phyloP scores from a whole-genome alignment of 192 early-diverging fungal species.

The Coemansia sp. region DNA sequence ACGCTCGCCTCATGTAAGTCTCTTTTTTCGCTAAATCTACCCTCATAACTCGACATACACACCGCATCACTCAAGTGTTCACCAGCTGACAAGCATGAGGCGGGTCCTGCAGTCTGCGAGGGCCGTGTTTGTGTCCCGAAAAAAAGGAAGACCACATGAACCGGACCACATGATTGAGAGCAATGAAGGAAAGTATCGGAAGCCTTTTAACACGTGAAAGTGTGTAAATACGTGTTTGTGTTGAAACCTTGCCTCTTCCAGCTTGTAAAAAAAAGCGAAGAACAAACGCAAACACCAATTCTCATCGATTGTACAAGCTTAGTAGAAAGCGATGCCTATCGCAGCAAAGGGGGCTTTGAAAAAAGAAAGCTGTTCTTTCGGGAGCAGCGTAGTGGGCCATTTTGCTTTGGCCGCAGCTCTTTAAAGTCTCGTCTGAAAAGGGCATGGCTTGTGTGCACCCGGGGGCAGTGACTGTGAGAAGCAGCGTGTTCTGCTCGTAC shows the following conservation, averaged over 20 bases:
- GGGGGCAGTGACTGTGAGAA: neutral
- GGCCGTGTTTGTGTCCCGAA: neutral
- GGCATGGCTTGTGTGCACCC: neutral
- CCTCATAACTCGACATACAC: neutral
- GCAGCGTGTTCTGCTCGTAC: neutral
- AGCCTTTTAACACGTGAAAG: neutral
- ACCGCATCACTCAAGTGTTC: neutral
- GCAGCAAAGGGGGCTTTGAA: neutral
- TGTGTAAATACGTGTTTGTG: neutral
- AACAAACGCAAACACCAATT: neutral
- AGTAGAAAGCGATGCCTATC: neutral
- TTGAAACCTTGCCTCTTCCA: neutral
- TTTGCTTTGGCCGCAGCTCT: neutral
- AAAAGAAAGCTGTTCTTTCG: neutral
- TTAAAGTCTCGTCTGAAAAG: neutral
- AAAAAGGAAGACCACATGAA: neutral
- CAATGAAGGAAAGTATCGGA: neutral
- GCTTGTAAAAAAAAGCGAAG: neutral
- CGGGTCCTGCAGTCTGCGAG: neutral
- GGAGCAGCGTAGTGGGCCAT: neutral
- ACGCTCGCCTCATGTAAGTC: neutral
- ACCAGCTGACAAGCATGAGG: neutral
- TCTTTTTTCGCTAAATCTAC: neutral
- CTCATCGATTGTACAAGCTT: neutral
- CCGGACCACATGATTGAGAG: neutral